Conservation (phyloP, 176 grass and related monocot species). For the Carex kokanica region DNA sequence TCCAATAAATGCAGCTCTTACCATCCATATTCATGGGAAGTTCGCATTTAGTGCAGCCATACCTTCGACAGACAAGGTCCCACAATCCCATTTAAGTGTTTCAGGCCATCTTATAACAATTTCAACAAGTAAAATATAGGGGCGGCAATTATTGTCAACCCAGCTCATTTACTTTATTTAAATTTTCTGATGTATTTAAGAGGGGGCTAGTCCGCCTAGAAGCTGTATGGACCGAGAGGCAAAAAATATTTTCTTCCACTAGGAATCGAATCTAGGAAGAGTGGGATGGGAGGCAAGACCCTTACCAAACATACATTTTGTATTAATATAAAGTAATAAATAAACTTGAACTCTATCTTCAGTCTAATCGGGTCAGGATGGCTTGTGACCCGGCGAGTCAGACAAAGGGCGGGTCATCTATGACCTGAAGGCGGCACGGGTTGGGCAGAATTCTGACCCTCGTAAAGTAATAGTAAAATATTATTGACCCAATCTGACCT, state of each 20-base stretch:
- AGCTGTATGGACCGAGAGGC: background rate
- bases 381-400: no score
- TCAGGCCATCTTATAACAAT: background rate
- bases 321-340: no score
- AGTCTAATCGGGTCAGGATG: no score
- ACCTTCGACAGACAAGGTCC: background rate
- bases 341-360: no score
- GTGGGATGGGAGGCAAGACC: background rate
- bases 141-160: background rate
- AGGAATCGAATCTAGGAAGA: background rate
- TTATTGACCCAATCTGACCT: no score
- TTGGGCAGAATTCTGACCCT: no score
- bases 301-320: background rate
- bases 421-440: no score
- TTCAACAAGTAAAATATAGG: background rate
- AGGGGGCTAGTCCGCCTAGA: background rate
- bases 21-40: background rate
- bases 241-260: background rate
- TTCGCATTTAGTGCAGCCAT: background rate
- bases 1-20: background rate
- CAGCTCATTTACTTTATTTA: background rate
- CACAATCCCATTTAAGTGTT: background rate
- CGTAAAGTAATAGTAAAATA: no score
- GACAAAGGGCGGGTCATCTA: no score
- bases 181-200: background rate